Evolutionary conservation across 1,284 basidiomycete genomes (phyloP).

Genomic region (Phenoliferia sp.): DNA sequence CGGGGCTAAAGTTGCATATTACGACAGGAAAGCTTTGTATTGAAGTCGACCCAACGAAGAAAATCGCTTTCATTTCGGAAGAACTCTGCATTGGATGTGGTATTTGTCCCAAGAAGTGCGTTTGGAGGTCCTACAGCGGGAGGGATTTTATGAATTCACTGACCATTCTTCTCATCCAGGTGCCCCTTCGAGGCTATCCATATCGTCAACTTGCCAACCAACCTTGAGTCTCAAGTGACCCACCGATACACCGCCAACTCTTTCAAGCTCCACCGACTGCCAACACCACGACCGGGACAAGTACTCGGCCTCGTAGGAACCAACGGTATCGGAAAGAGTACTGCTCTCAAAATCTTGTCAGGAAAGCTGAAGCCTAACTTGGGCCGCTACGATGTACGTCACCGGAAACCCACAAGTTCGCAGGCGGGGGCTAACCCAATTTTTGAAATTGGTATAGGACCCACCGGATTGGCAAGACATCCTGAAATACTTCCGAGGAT

Average conservation of each 20-base stretch:
- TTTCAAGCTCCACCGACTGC: slow-evolving; percentile 94
- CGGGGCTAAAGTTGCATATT: not conserved
- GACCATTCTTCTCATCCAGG: slow-evolving; percentile 48
- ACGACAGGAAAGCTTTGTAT: slow-evolving; percentile 85
- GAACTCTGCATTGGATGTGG: slow-evolving; percentile 72
- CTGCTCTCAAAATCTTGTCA: slow-evolving; percentile 87
- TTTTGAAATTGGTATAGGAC: slow-evolving; percentile 52
- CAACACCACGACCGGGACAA: slow-evolving; percentile 89
- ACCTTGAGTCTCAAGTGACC: slow-evolving; percentile 86
- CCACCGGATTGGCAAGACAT: slow-evolving; percentile 98
- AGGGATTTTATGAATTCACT: no score
- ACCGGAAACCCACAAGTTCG: not conserved
- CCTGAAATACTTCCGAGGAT: slow-evolving; percentile 92
- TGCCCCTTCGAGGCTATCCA: slow-evolving; percentile 96
- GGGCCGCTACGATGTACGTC: slow-evolving; percentile 75
- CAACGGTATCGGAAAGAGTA: slow-evolving; percentile 98
- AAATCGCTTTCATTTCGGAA: slow-evolving; percentile 93
- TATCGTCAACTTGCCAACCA: slow-evolving; percentile 95
- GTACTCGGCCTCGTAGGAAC: slow-evolving; percentile 93
- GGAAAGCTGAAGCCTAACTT: slow-evolving; percentile 93
- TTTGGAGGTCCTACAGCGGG: slow-evolving; percentile 8
- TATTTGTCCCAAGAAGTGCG: slow-evolving; percentile 97
- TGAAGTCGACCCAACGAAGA: slow-evolving; percentile 72
- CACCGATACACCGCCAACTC: slow-evolving; percentile 96
- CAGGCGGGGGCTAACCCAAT: not conserved